A percentile compares a stretch with the other conserved stretches of the same genome.
These are phyloP conservation scores for Steccherinum ochraceum DNA, from an alignment of 768 basidiomycete species.

Conservation along the genomic window DNA sequence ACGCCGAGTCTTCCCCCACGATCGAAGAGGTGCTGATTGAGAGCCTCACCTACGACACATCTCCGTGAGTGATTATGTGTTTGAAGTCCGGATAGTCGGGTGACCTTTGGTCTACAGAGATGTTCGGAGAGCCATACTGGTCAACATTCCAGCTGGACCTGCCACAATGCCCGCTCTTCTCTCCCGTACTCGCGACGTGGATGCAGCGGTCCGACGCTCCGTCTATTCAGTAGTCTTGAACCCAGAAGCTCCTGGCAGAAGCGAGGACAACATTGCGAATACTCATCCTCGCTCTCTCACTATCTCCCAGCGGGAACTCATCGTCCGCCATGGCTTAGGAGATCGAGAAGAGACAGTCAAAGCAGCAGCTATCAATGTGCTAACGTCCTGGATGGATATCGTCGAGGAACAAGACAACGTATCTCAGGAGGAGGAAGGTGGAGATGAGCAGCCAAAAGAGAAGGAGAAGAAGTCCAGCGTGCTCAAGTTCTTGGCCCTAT, in stretches of 20 bases:
- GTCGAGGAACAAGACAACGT: slow-evolving; percentile 24
- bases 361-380: slow-evolving; percentile 61
- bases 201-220: slow-evolving; percentile 64
- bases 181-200: slow-evolving; percentile 73
- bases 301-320: slow-evolving; percentile 66
- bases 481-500: slow-evolving; percentile 44
- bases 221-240: slow-evolving; percentile 60
- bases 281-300: slow-evolving; percentile 62
- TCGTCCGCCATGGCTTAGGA: slow-evolving; percentile 77
- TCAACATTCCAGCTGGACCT: slow-evolving; percentile 57
- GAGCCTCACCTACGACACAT: slow-evolving; percentile 62
- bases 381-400: slow-evolving; percentile 72
- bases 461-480: slow-evolving; percentile 30
- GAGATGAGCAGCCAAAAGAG: slow-evolving; percentile 34
- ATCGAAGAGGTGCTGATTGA: slow-evolving; percentile 62
- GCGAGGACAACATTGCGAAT: slow-evolving; percentile 36
- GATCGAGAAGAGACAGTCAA: slow-evolving; percentile 78
- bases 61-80: slow-evolving; percentile 56
- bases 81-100: too few relatives aligned
- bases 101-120: too few relatives aligned
- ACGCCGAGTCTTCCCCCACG: slow-evolving; percentile 48
- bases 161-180: slow-evolving; percentile 62
- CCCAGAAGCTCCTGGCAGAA: slow-evolving; percentile 18
- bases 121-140: slow-evolving; percentile 74
- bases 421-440: slow-evolving; percentile 22